phyloP scores from a whole-genome alignment of 1,284 basidiomycete species.

The Heliocybe sulcata region DNA sequence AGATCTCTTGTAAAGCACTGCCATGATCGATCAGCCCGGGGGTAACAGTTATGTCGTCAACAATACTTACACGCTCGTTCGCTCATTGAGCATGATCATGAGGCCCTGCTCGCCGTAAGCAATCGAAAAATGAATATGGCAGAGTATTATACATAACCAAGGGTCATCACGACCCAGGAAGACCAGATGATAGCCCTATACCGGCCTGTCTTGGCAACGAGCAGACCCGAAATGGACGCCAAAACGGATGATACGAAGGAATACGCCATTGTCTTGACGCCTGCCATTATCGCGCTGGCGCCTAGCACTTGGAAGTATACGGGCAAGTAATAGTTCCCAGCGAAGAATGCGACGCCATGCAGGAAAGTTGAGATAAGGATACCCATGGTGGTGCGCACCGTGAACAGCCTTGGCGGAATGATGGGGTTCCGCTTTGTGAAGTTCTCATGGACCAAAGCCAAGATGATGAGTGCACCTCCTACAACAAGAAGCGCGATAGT shows the following conservation, averaged over 20 bases:
- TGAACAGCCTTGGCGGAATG: conserved; percentile 75
- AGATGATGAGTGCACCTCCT: conserved; percentile 53
- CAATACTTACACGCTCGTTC: conserved; percentile 35
- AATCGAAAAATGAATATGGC: too few relatives aligned
- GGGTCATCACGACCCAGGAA: conserved; percentile 42
- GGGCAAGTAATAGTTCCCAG: conserved; percentile 63
- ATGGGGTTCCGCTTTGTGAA: conserved; percentile 73
- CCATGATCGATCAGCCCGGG: background rate
- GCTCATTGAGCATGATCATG: conserved; percentile 45
- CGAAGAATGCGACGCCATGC: conserved; percentile 66
- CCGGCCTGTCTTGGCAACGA: conserved; percentile 50
- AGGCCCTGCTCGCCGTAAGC: conserved; percentile 29
- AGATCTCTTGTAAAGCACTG: conserved; percentile 54
- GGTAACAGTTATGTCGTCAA: too few relatives aligned
- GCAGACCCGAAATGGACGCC: conserved; percentile 54
- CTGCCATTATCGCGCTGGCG: conserved; percentile 66
- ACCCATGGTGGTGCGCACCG: conserved; percentile 68
- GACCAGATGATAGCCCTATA: conserved; percentile 63
- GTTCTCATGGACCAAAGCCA: conserved; percentile 57
- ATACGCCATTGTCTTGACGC: conserved; percentile 70
- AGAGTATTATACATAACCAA: conserved; percentile 35
- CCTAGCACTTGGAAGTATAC: conserved; percentile 79
- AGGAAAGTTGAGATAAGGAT: conserved; percentile 57
- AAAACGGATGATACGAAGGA: conserved; percentile 56
- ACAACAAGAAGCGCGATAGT: conserved; percentile 73